Evolutionary conservation across 2,329 filamentous ascomycete genomes (phyloP).

Genomic region (Ceratocystis eucalypticola): DNA sequence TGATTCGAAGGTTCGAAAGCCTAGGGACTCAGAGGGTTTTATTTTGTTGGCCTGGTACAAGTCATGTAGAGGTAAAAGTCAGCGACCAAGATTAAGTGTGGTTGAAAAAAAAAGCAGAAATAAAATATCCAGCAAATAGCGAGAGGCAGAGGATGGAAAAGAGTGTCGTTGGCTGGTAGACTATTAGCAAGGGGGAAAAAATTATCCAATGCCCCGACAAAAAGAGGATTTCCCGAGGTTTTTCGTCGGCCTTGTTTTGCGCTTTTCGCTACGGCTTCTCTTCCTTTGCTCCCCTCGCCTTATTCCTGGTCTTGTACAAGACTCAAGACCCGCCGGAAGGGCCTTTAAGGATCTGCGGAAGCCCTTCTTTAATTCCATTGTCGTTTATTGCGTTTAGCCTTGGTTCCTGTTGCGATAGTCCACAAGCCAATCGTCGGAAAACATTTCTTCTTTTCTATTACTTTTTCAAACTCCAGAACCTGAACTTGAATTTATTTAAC

Average conservation of each 20-base stretch:
- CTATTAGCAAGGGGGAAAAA: background rate
- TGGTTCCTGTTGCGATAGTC: too few relatives aligned
- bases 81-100: background rate
- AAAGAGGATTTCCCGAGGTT: constrained; percentile 1
- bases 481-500: too few relatives aligned
- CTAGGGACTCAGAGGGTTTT: background rate
- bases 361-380: too few relatives aligned
- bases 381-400: too few relatives aligned
- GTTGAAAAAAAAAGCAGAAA: background rate
- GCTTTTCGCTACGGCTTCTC: background rate
- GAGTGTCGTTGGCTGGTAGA: background rate
- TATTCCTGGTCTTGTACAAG: background rate
- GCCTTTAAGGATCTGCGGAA: too few relatives aligned
- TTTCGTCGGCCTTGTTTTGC: background rate
- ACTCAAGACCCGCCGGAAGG: too few relatives aligned
- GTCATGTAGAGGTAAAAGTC: too few relatives aligned
- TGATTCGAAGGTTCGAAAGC: background rate
- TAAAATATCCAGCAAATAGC: background rate
- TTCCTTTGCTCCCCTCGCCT: background rate
- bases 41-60: too few relatives aligned
- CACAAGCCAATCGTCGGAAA: too few relatives aligned
- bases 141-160: background rate
- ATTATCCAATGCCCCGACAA: background rate
- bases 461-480: too few relatives aligned
- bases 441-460: too few relatives aligned